Conservation (phyloP, 805 yeast species). For the Ogataea sp. region DNA sequence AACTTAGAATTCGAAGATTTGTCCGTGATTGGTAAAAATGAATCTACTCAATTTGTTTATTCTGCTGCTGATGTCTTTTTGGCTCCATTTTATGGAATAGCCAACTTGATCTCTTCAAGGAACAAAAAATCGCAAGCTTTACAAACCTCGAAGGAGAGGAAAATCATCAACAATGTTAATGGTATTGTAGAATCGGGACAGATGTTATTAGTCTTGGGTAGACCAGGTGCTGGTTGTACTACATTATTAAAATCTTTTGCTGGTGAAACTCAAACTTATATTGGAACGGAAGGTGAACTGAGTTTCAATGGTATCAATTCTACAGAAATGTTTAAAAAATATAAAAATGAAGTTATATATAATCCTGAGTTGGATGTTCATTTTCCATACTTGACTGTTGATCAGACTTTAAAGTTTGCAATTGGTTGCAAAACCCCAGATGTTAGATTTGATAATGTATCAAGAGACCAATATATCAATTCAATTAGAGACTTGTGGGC, state of each 20-base stretch:
- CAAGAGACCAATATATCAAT: conserved; percentile 33
- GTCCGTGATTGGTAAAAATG: conserved; percentile 32
- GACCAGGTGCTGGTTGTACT: conserved; percentile 62
- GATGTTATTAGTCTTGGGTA: conserved; percentile 44
- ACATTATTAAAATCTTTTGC: conserved; percentile 38
- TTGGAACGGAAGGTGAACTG: conserved; percentile 30
- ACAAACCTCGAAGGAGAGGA: conserved; percentile 11
- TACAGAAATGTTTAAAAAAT: conserved; percentile 34
- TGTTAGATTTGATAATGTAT: conserved; percentile 35
- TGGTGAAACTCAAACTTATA: conserved; percentile 35
- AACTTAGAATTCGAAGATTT: conserved; percentile 36
- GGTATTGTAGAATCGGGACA: conserved; percentile 37
- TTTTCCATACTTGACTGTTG: conserved; percentile 46
- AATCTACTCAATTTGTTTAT: conserved; percentile 28
- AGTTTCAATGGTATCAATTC: conserved; percentile 41
- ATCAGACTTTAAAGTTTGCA: conserved; percentile 47
- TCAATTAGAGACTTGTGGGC: conserved; percentile 38
- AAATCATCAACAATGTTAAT: conserved; percentile 13
- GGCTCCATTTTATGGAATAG: conserved; percentile 3
- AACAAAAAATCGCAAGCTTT: conserved; percentile 6
- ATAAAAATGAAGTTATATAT: conserved; percentile 40
- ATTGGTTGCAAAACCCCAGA: conserved; percentile 51
- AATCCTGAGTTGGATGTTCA: conserved; percentile 50
- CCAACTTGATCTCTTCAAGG: conserved; percentile 1
- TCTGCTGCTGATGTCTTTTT: conserved; percentile 31